Evolutionary conservation across 2,329 filamentous ascomycete genomes (phyloP).

Genomic region (Fusarium sp.): DNA sequence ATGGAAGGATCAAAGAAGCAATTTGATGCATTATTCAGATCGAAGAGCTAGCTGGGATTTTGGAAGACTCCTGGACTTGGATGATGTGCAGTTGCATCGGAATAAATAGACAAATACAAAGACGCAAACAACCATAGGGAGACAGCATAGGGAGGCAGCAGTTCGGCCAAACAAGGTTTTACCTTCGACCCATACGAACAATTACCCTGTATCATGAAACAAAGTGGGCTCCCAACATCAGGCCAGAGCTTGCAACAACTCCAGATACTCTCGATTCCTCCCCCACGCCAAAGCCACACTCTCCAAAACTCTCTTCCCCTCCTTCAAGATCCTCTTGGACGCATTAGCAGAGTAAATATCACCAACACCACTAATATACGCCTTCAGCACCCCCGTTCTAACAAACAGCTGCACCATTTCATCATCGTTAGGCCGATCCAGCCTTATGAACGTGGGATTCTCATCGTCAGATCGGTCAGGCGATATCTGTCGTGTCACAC

Average conservation of each 20-base stretch:
- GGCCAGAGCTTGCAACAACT: not conserved
- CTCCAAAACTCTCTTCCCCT: constrained; percentile 39
- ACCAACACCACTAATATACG: constrained; percentile 64
- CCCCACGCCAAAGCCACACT: constrained; percentile 34
- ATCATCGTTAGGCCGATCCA: constrained; percentile 68
- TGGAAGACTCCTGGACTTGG: fast-evolving
- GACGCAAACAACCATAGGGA: no score
- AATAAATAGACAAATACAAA: no score
- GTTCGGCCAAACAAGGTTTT: not conserved
- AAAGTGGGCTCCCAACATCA: not conserved
- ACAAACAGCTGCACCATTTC: constrained; percentile 69
- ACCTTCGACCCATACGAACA: not conserved
- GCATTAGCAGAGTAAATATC: constrained; percentile 53
- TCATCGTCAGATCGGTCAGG: constrained; percentile 6
- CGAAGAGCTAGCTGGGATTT: no score
- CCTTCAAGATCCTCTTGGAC: constrained; percentile 32
- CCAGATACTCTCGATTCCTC: constrained; percentile 16
- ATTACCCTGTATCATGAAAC: not conserved
- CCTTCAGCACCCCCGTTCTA: constrained; percentile 61
- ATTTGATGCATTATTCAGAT: no score
- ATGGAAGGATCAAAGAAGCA: no score
- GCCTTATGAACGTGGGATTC: constrained; percentile 58
- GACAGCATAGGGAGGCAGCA: no score
- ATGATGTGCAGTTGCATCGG: no score
- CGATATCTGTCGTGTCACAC: not conserved